Evolutionary conservation across 2,329 filamentous ascomycete species (phyloP).

Genomic region (Dothiorella sarmentorum): DNA sequence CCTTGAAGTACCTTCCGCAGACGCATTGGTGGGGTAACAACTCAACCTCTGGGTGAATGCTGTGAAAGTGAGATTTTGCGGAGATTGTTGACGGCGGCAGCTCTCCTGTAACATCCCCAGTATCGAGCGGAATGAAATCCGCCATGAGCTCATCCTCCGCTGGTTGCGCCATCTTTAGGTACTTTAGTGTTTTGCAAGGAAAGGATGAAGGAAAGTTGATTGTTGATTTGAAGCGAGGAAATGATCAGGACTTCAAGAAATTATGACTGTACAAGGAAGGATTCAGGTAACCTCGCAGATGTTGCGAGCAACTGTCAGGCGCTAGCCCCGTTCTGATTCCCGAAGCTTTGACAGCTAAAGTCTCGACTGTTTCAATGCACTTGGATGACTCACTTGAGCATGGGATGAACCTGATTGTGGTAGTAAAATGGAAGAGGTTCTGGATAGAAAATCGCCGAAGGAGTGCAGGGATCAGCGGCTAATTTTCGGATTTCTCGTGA

Average conservation of each 20-base stretch:
- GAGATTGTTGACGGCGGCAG: neutral
- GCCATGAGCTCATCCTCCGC: constrained; percentile 7
- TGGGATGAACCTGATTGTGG: neutral
- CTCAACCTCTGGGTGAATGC: constrained; percentile 12
- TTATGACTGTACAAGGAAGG: neutral
- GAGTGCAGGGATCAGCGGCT: neutral
- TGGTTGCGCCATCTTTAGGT: neutral
- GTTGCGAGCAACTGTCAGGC: no score
- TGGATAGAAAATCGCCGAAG: neutral
- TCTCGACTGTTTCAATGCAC: neutral
- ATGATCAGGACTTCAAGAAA: neutral
- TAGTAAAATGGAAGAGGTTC: neutral
- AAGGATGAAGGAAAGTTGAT: neutral
- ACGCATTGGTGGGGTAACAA: constrained; percentile 7
- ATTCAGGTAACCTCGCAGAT: no score
- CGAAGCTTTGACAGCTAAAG: no score
- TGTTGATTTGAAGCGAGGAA: no score
- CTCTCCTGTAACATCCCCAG: neutral
- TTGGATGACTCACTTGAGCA: neutral
- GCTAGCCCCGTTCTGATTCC: no score
- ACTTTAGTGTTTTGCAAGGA: neutral
- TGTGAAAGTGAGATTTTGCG: constrained; percentile 7
- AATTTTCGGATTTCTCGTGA: neutral
- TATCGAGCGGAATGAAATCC: constrained; percentile 12
- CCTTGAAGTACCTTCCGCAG: constrained; percentile 16